Base-by-base conservation (phyloP, 129 eudicot species). In the sunflower (Helianthus annuus) region DNA sequence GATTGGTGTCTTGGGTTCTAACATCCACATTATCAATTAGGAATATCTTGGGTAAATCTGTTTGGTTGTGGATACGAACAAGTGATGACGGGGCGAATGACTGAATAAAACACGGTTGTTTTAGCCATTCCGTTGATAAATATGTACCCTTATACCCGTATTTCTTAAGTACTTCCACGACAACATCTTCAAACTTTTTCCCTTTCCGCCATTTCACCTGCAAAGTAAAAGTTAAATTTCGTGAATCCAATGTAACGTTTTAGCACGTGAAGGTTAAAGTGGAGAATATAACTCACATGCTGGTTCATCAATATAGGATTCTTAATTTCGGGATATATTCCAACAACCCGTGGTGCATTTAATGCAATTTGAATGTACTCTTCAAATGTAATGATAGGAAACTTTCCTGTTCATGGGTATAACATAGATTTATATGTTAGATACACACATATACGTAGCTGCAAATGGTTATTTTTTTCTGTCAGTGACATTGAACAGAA, bases 291-390 rank as follows among this genome's bases (percentile, higher is more conserved):
- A 76, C 97, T 85, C 71, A 95, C 99, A 53, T 78, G 97, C 63
- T 88, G 87, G 82, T 90, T 95, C 83, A 95, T 90, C 71, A 90
- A 77, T 15, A 90, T 80, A 5, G 99, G 99, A 82, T 86, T 86
- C 72, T 95, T 95, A 8, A 95, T 95, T 84, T 95, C 99, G 53
- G 99, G 99, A 83, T 95, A 95, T 78, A 95, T 90, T 72, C 99
- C 99, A 59, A 95, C 94, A n/a, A 88, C 82, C 78, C 99, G 78
- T 15, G 94, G 88, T 48, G 99, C 97, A 66, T 88, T 83, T 62
- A 95, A 79, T 15, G 97, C 96, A 83, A 95, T 86, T 40, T 84
- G 78, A 52, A 95, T 86, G 76, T 80, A 95, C 79, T 95, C 99
- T 65, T 95, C 99, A 55, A 95, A 90, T 5, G 99, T 88, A 74